Conservation (phyloP, 306 rosid genomes). For the Luffa acutangula region DNA sequence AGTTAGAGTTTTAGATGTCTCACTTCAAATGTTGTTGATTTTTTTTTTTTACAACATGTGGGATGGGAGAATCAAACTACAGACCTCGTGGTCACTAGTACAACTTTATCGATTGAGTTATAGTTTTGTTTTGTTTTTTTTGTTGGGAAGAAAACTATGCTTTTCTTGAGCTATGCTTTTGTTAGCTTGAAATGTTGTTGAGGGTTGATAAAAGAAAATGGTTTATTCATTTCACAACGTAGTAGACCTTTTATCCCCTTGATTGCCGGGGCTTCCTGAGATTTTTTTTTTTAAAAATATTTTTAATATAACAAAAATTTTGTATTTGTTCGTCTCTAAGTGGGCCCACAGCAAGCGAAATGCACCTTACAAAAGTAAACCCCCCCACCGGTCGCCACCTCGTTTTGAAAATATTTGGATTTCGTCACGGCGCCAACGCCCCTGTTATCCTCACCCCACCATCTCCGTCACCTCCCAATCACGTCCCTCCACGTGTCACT, state of each 20-base stretch:
- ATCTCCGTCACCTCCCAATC: slow-evolving; percentile 1
- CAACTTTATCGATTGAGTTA: too few relatives aligned
- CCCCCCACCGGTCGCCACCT: slow-evolving; percentile 7
- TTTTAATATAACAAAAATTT: neutral
- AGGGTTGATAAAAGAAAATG: too few relatives aligned
- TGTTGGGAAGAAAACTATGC: too few relatives aligned
- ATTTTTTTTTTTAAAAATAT: too few relatives aligned
- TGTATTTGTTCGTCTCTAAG: neutral
- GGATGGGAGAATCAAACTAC: too few relatives aligned
- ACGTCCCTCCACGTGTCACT: neutral
- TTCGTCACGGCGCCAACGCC: slow-evolving; percentile 6
- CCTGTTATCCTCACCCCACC: neutral
- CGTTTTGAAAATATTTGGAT: neutral
- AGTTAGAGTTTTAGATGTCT: too few relatives aligned
- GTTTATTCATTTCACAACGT: neutral
- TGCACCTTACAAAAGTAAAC: neutral
- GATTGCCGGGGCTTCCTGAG: neutral
- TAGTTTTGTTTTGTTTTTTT: too few relatives aligned
- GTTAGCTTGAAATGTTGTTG: too few relatives aligned
- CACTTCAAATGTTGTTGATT: too few relatives aligned
- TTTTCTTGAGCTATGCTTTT: too few relatives aligned
- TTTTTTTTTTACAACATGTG: too few relatives aligned
- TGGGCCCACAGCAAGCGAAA: neutral
- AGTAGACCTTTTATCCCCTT: neutral
- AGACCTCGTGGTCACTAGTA: too few relatives aligned